Evolutionary conservation across 1,284 basidiomycete genomes (phyloP).

Genomic region (Entoloma clypeatum): DNA sequence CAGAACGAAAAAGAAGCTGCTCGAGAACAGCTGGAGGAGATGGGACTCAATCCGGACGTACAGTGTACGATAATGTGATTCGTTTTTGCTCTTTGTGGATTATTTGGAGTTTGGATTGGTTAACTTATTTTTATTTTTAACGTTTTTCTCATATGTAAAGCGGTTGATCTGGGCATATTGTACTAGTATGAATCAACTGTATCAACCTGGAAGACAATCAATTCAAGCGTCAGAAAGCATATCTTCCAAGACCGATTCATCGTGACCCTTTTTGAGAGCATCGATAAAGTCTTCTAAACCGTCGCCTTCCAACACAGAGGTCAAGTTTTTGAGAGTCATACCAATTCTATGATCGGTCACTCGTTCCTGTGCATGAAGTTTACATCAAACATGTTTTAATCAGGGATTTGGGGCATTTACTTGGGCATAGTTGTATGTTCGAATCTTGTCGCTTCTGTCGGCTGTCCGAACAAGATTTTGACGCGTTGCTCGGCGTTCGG

Average conservation of each 20-base stretch:
- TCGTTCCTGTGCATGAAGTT: constrained; percentile 56
- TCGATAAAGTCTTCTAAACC: constrained; percentile 62
- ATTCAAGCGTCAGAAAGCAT: constrained; percentile 43
- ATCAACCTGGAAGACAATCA: neutral
- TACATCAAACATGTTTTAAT: neutral
- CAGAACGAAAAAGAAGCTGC: constrained; percentile 78
- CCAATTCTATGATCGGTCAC: constrained; percentile 91
- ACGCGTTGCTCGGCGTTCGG: constrained; percentile 65
- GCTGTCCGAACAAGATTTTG: constrained; percentile 73
- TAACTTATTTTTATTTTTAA: no score
- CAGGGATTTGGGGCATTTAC: constrained; percentile 32
- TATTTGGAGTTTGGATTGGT: no score
- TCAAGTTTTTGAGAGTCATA: constrained; percentile 70
- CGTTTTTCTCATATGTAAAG: no score
- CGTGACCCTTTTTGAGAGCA: constrained; percentile 62
- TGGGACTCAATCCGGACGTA: constrained; percentile 40
- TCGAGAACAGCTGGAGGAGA: constrained; percentile 65
- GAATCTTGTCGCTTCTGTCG: constrained; percentile 87
- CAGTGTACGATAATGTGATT: constrained; percentile 29
- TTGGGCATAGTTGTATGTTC: constrained; percentile 92
- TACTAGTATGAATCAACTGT: no score
- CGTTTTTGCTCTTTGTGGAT: no score
- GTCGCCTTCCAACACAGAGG: constrained; percentile 76
- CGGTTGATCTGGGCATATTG: no score
- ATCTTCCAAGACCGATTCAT: constrained; percentile 65